Conservation (phyloP, 192 early-diverging fungal genomes). For the Linnemannia schmuckeri region DNA sequence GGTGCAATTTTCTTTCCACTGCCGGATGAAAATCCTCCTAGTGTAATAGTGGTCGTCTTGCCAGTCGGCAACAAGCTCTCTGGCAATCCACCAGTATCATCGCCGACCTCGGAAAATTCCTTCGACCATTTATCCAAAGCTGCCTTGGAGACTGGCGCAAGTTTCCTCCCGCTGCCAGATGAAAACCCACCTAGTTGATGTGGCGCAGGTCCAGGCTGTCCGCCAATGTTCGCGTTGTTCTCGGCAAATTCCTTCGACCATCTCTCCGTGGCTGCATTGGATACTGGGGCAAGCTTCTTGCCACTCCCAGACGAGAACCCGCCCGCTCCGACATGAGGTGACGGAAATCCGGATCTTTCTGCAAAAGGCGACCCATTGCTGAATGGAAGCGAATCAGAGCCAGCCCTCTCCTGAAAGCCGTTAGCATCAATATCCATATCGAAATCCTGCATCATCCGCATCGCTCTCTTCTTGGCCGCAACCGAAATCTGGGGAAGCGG, state of each 20-base stretch:
- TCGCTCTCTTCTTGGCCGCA: conserved; percentile 11
- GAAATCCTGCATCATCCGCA: conserved; percentile 17
- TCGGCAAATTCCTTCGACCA: too few species aligned
- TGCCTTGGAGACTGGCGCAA: conserved; percentile 8
- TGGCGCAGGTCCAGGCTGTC: not conserved
- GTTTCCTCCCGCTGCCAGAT: conserved; percentile 26
- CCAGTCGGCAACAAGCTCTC: not conserved
- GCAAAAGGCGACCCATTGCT: not conserved
- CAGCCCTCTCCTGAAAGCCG: not conserved
- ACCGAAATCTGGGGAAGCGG: conserved; percentile 12
- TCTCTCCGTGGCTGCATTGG: conserved; percentile 22
- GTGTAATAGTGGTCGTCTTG: not conserved
- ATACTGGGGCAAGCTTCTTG: conserved; percentile 23
- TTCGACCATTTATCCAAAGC: conserved; percentile 27
- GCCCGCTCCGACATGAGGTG: not conserved
- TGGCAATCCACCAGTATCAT: not conserved
- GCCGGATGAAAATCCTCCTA: conserved; percentile 19
- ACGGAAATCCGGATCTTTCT: not conserved
- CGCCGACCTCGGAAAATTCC: conserved; percentile 2
- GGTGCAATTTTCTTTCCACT: conserved; percentile 16
- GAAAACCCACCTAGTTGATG: conserved; percentile 13
- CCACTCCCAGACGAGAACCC: conserved; percentile 28
- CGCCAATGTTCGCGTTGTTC: too few species aligned
- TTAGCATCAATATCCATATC: not conserved
- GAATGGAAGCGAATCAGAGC: not conserved